These are phyloP conservation scores for Eimeria sp. DNA, from an alignment of 169 alveolate species.

Conservation along the genomic window DNA sequence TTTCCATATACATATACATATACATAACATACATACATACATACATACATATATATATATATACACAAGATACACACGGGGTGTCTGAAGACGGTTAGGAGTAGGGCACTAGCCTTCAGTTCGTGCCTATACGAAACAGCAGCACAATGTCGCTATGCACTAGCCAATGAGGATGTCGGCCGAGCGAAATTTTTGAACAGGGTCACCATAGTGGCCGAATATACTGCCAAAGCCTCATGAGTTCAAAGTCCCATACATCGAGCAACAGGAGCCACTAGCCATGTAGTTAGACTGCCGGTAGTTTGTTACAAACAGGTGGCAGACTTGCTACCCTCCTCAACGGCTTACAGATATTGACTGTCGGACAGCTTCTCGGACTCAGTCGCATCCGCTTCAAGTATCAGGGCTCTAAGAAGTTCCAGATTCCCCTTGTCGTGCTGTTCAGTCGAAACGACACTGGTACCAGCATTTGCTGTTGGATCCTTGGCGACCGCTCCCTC, in stretches of 20 bases:
- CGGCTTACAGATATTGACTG: slow-evolving; percentile 18
- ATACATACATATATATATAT: too few relatives aligned
- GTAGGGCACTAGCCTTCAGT: background rate
- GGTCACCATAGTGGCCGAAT: background rate
- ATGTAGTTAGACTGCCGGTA: background rate
- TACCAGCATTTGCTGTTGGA: background rate
- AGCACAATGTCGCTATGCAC: background rate
- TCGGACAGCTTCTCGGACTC: slow-evolving; percentile 31
- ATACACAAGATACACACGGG: too few relatives aligned
- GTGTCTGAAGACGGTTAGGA: too few relatives aligned
- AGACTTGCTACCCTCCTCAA: background rate
- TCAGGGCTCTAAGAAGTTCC: background rate
- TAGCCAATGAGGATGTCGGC: background rate
- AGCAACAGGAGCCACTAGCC: background rate
- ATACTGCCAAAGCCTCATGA: background rate
- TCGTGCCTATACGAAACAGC: background rate
- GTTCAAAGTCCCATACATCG: background rate
- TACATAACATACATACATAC: too few relatives aligned
- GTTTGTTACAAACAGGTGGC: background rate
- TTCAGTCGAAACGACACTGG: background rate
- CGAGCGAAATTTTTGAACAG: background rate
- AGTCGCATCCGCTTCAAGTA: slow-evolving; percentile 49
- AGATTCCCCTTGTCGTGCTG: slow-evolving; percentile 26
- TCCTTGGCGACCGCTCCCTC: background rate
- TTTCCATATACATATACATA: too few relatives aligned